Base-by-base conservation (phyloP, 306 rosid genomes). In the Pueraria montana region DNA sequence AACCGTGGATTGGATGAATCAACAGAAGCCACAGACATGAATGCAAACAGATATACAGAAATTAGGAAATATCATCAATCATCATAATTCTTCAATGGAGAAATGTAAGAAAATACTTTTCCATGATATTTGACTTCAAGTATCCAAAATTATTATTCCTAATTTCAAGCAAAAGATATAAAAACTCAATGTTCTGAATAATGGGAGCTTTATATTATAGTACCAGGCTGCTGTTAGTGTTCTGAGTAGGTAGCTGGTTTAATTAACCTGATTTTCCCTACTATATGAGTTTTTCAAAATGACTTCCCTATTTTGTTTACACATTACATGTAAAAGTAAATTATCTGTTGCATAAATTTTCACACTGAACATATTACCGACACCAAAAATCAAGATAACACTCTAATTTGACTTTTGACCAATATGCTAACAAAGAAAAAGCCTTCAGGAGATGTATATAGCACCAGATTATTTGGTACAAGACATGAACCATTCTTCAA, bases 401-500 rank as follows among this genome's bases (percentile, higher is more conserved):
- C 46, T 18, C 6, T 23, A 43, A 4, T 38, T 38, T 38, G 9
- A 38, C 43, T n/a, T 52, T 43, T 14, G 21, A 67, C 69, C 56
- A 48, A 69, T 65, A 6, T 21, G 61, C 69, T 78, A 75, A 66
- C 46, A 56, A 62, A 56, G 38, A 78, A 63, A 34, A 46, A 83
- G 42, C 74, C 63, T 62, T 55, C 24, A 61, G 34, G 42, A 58
- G 45, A 88, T 76, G 70, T 74, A 58, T 66, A 74, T 65, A n/a
- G n/a, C n/a, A 81, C 84, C 77, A 67, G 76, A 23, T 59, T 2
- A 42, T 69, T 23, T 42, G 70, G 62, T 79, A 80, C 53, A 55
- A 81, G 61, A 48, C 66, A 34, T 12, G 46, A 58, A 58, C 74
- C 85, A 78, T 52, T 55, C 79, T 50, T 93, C 93, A 93, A 77